phyloP scores from a whole-genome alignment of 2,329 filamentous ascomycete species.

The Colletotrichum coccodes region DNA sequence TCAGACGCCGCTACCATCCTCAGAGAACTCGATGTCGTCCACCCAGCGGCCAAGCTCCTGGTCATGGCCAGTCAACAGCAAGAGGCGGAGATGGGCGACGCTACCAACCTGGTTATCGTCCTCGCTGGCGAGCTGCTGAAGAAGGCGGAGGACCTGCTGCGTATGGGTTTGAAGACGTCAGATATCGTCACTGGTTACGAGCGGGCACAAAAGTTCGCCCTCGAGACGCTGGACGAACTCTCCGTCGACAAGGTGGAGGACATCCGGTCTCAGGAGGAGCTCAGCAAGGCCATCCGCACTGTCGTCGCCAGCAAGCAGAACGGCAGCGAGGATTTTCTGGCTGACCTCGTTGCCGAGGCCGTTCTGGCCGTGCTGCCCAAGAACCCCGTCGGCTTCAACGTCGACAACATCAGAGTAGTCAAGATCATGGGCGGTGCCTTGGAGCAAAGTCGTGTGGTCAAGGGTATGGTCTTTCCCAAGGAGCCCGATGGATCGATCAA shows the following conservation, averaged over 20 bases:
- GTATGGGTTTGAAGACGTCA: constrained; percentile 98
- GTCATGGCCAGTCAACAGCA: constrained; percentile 99
- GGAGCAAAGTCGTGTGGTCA: constrained; percentile 93
- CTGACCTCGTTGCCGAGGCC: constrained; percentile 85
- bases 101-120: constrained; percentile 96
- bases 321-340: constrained; percentile 89
- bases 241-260: constrained; percentile 91
- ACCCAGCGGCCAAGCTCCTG: constrained; percentile 95
- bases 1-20: constrained; percentile 98
- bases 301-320: constrained; percentile 97
- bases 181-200: constrained; percentile 98
- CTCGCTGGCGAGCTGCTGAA: constrained; percentile 93
- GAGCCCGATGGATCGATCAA: constrained; percentile 94
- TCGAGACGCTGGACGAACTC: constrained; percentile 87
- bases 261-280: constrained; percentile 80
- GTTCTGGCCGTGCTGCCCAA: constrained; percentile 92
- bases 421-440: constrained; percentile 99
- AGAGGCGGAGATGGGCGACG: constrained; percentile 98
- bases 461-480: constrained; percentile 98
- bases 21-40: constrained; percentile 96
- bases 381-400: constrained; percentile 96
- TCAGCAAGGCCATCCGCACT: constrained; percentile 94
- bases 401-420: constrained; percentile 98
- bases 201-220: constrained; percentile 88
- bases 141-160: constrained; percentile 95